Percentiles rank a stretch among this genome's conserved stretches.
Conservation (phyloP, 176 grass and related monocot species). For the Oropetium thomaeum region DNA sequence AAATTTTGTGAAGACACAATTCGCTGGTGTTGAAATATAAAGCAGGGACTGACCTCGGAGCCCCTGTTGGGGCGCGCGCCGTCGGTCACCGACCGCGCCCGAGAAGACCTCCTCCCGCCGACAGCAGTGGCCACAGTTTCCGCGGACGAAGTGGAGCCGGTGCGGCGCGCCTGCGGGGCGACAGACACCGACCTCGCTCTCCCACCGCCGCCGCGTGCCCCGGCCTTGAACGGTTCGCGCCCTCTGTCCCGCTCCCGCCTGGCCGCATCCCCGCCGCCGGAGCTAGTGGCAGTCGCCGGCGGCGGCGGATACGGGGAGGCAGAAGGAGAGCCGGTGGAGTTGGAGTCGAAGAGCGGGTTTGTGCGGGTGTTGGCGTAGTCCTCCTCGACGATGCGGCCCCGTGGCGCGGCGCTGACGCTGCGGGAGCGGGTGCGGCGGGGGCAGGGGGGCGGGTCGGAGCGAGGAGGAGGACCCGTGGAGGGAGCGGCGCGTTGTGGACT, state of each 20-base stretch:
- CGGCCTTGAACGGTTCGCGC: conserved; percentile 7
- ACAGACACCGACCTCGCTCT: conserved; percentile 43
- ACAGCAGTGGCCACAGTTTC: background rate
- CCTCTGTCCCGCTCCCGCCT: conserved; percentile 7
- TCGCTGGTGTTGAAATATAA: background rate
- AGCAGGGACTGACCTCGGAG: conserved; percentile 29
- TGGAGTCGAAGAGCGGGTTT: conserved; percentile 51
- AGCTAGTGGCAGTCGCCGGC: background rate
- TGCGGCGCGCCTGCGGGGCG: conserved; percentile 14
- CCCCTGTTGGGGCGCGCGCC: background rate
- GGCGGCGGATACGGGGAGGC: background rate
- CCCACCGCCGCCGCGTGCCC: background rate
- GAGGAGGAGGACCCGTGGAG: background rate
- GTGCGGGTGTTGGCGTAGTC: conserved; percentile 31
- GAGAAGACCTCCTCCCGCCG: background rate
- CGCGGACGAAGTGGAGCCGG: background rate
- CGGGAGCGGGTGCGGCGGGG: conserved; percentile 36
- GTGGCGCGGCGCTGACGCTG: conserved; percentile 36
- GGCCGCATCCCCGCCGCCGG: background rate
- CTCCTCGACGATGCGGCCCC: background rate
- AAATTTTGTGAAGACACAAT: background rate
- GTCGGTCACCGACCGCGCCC: background rate
- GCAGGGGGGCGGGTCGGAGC: background rate
- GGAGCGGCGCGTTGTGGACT: conserved; percentile 33
- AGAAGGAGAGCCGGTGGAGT: conserved; percentile 2